A percentile compares a stretch with the other conserved stretches of the same genome.
These are phyloP conservation scores for Globisporangium parvum DNA, from an alignment of 352 stramenopile species.

Conservation along the genomic window DNA sequence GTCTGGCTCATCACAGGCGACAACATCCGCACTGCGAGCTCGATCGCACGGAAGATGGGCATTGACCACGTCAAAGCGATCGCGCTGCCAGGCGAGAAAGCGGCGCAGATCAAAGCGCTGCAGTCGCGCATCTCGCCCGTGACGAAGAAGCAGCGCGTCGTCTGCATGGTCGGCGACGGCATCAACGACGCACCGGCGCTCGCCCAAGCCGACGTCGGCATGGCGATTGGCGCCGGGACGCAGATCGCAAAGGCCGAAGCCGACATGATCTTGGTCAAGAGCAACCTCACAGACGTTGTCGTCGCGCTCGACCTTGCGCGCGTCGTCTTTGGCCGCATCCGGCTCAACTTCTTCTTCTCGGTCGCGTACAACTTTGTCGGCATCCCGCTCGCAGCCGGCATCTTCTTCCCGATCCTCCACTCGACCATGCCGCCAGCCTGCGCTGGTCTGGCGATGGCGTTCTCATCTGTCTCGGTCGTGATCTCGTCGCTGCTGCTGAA, in stretches of 20 bases:
- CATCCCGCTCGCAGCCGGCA: slow-evolving; percentile 78
- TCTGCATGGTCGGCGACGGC: slow-evolving; percentile 92
- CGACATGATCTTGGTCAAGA: slow-evolving; percentile 88
- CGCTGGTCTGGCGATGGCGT: slow-evolving; percentile 82
- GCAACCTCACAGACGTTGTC: slow-evolving; percentile 75
- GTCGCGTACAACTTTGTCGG: slow-evolving; percentile 83
- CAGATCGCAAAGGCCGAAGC: slow-evolving; percentile 85
- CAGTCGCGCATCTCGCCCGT: slow-evolving; percentile 61
- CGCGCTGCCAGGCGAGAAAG: slow-evolving; percentile 92
- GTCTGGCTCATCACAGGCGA: slow-evolving; percentile 91
- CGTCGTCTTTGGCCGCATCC: slow-evolving; percentile 78
- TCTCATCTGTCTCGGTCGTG: slow-evolving; percentile 85
- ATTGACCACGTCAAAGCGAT: slow-evolving; percentile 85
- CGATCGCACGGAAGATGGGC: slow-evolving; percentile 86
- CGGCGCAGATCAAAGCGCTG: slow-evolving; percentile 85
- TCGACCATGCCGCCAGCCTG: slow-evolving; percentile 80
- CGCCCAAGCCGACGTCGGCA: slow-evolving; percentile 88
- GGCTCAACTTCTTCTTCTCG: slow-evolving; percentile 86
- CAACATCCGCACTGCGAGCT: slow-evolving; percentile 87
- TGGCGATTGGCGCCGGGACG: slow-evolving; percentile 90
- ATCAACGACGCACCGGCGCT: slow-evolving; percentile 95
- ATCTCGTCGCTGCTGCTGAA: slow-evolving; percentile 84
- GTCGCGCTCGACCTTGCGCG: slow-evolving; percentile 77
- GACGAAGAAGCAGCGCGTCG: slow-evolving; percentile 74
- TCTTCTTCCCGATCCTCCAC: slow-evolving; percentile 83